Evolutionary conservation across 805 yeast species (phyloP), one percentile per base, ranked within the genome.

Genomic region (Kuraishia piskuri): DNA sequence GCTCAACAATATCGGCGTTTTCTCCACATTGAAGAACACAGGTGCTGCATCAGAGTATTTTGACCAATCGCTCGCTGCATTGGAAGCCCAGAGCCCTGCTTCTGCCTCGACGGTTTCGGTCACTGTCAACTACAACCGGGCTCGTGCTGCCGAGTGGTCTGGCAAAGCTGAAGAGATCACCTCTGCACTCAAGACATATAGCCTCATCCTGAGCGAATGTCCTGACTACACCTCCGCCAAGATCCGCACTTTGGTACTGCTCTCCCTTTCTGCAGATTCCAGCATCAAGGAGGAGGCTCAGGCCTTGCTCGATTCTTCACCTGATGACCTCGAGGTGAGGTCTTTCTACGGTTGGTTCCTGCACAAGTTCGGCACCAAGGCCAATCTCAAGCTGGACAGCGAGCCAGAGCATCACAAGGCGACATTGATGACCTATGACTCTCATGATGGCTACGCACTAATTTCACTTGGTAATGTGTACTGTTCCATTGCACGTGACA

Each of bases 281-380:
- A 75, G 75, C 23, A 72, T 84, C 7, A 80, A 76, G 50, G 64
- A 74, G 3, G 84, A 83, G 56, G 72, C 89, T 55, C 75, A 78
- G 46, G 62, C 71, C 2, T 69, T 94, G 3, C 68, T 92, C 51
- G 68, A 70, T 2, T 68, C 74, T 14, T 74, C 80, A 56, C 76
- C 82, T 1, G 79, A 82, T 9, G 80, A 89, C 62, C 70, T 90
- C 56, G 97, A 91, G 65, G 83, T 89, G 1, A 83, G 99, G 57
- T 86, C 98, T 0, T 87, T 94, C 60, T 89, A 87, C 66, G 94
- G 96, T 31, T 94, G 98, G 97, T 89, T 81, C 63, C 72, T 90
- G 59, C 77, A 78, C 55, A 80, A 79, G 55, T 77, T 77, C 63
- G 83, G 86, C 26, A 76, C 76, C 58, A 78, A 75, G 57, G 78